Percentiles rank a stretch among this genome's conserved stretches.
Evolutionary conservation across 495 filamentous ascomycete species (phyloP).

Genomic region (Penicillium robsamsonii): DNA sequence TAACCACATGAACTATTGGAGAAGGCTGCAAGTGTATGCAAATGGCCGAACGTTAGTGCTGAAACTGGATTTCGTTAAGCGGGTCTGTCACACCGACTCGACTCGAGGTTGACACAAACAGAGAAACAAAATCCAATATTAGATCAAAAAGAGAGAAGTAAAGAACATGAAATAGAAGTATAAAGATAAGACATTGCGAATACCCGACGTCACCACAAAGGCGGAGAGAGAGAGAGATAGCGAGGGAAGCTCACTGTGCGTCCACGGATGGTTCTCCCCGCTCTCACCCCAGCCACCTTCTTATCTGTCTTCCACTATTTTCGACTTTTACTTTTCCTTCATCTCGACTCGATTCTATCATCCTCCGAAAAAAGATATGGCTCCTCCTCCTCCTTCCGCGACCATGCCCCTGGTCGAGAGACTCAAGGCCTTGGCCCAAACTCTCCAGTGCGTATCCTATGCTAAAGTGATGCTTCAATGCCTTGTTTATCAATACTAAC

Average conservation of each 20-base stretch:
- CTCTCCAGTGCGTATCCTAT: constrained; percentile 69
- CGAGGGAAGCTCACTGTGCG: constrained; percentile 16
- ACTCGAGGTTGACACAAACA: neutral
- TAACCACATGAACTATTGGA: neutral
- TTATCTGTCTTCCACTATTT: constrained; percentile 11
- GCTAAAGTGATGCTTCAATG: constrained; percentile 17
- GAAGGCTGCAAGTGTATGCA: constrained; percentile 5
- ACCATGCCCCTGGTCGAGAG: constrained; percentile 70
- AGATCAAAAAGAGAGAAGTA: neutral
- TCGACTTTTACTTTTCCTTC: constrained; percentile 2
- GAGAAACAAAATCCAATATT: neutral
- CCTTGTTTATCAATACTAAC: constrained; percentile 43
- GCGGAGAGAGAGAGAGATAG: constrained; percentile 18
- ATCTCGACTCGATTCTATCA: constrained; percentile 6
- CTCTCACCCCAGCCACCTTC: constrained; percentile 30
- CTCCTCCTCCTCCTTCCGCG: constrained; percentile 68
- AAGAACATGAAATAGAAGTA: neutral
- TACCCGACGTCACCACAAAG: constrained; percentile 24
- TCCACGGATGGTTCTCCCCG: constrained; percentile 21
- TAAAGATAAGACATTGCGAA: constrained; percentile 15
- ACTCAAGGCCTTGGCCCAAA: constrained; percentile 73
- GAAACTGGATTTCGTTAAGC: constrained; percentile 2
- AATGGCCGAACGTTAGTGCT: constrained; percentile 6
- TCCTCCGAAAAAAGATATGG: constrained; percentile 51
- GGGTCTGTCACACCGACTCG: constrained; percentile 14